phyloP scores from a whole-genome alignment of 495 filamentous ascomycete species.

The Umbilicaria muhlenbergii region DNA sequence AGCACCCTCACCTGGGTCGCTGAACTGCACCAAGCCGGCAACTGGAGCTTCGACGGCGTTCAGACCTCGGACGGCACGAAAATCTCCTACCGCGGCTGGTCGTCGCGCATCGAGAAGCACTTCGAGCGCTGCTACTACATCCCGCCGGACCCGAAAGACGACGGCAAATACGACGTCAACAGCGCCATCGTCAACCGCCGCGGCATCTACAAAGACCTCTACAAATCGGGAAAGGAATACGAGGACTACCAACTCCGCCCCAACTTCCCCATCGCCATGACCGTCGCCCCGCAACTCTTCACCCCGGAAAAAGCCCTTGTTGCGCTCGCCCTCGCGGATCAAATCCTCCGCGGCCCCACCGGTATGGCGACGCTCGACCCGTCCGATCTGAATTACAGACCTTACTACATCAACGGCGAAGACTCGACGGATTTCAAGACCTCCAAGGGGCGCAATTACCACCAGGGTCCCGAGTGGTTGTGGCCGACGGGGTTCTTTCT shows the following conservation, averaged over 20 bases:
- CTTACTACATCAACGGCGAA: conserved; percentile 88
- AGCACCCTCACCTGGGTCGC: conserved; percentile 73
- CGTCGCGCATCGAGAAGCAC: conserved; percentile 58
- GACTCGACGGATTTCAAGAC: conserved; percentile 81
- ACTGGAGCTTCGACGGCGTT: conserved; percentile 59
- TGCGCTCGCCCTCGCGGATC: conserved; percentile 66
- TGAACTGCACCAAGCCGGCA: conserved; percentile 43
- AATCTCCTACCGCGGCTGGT: conserved; percentile 70
- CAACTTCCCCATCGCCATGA: conserved; percentile 95
- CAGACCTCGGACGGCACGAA: conserved; percentile 35
- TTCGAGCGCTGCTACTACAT: conserved; percentile 89
- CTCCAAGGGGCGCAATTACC: conserved; percentile 88
- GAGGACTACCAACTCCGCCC: conserved; percentile 93
- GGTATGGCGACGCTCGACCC: conserved; percentile 97
- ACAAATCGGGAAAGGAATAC: conserved; percentile 80
- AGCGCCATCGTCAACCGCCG: conserved; percentile 63
- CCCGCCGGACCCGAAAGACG: conserved; percentile 50
- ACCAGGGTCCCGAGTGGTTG: conserved; percentile 98
- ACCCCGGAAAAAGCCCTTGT: conserved; percentile 55
- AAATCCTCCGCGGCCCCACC: conserved; percentile 63
- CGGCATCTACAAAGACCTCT: conserved; percentile 96
- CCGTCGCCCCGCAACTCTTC: conserved; percentile 81
- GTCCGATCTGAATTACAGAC: conserved; percentile 76
- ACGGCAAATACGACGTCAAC: conserved; percentile 67
- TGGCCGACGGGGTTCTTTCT: conserved; percentile 96